Percentiles rank a stretch among this genome's conserved stretches.
These are phyloP conservation scores for Termitomyces heimii DNA, from an alignment of 768 basidiomycete species.

Conservation along the genomic window DNA sequence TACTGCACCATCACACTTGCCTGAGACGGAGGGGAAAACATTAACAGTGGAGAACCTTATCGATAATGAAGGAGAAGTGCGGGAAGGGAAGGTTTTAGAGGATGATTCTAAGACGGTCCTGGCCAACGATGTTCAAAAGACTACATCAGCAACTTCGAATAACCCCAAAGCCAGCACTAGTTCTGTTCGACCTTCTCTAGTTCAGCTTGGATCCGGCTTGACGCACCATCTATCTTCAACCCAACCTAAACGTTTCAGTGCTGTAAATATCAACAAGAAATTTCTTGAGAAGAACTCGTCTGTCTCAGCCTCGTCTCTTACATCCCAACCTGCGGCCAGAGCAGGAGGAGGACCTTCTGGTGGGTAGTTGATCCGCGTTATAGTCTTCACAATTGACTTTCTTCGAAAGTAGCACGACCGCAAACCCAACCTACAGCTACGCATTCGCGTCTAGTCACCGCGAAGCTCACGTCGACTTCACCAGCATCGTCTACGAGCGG, in stretches of 20 bases:
- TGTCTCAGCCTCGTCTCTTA: conserved; percentile 40
- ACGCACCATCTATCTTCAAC: conserved; percentile 28
- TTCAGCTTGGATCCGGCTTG: conserved; percentile 36
- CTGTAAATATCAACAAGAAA: conserved; percentile 93
- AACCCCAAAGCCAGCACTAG: conserved; percentile 21
- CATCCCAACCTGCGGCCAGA: conserved; percentile 41
- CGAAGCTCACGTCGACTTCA: conserved; percentile 73
- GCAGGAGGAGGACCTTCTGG: conserved; percentile 46
- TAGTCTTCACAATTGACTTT: conserved; percentile 4
- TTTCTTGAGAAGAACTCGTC: conserved; percentile 87
- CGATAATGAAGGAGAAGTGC: conserved; percentile 18
- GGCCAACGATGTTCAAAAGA: conserved; percentile 16
- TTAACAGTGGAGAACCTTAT: conserved; percentile 22
- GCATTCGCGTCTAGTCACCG: conserved; percentile 80
- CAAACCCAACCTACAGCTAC: conserved; percentile 44
- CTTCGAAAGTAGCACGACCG: conserved; percentile 46
- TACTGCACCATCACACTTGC: conserved; percentile 37
- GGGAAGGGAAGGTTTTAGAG: conserved; percentile 7
- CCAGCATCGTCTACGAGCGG: conserved; percentile 51
- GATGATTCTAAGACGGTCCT: conserved; percentile 2
- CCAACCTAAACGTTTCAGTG: conserved; percentile 79
- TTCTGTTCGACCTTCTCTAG: conserved; percentile 36
- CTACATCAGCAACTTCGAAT: conserved; percentile 5
- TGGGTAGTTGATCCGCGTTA: conserved; percentile 26
- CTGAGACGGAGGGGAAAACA: conserved; percentile 30